Evolutionary conservation across 345 rosid genomes (phyloP), one percentile per base, ranked within the genome.

Genomic region (Gossypium sturtianum): DNA sequence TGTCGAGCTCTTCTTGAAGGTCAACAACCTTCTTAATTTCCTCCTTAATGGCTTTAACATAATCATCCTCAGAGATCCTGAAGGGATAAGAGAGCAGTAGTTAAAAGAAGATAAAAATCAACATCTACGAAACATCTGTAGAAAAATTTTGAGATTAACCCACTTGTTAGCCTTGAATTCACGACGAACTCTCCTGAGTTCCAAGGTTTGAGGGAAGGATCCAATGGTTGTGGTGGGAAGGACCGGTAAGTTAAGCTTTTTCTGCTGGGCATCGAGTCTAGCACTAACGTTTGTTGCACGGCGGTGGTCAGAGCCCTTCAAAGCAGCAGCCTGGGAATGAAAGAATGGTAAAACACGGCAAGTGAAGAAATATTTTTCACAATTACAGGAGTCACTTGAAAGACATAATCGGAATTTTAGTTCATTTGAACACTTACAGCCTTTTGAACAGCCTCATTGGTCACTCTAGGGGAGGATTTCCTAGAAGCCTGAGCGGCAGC

Each of bases 211-310:
- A 66, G 98, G 97, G 87, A 94, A 92, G 76, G 98, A 93, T 64
- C 98, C 98, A 73, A 91, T 93, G 62, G 98, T 93, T 64, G 98
- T 93, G 80, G 97, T 94, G 74, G 97, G 97, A 53, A 94, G 97
- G 80, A 94, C 75, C 1, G 98, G 98, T 70, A 94, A 97, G 82
- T 94, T 89, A 43, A 94, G 97, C 88, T 92, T 94, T 84, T 84
- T 94, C 88, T 94, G 97, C 80, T 94, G 97, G 72, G 94, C 90
- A 90, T 90, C 98, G 3, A 94, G 83, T 77, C 97, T 92, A 22
- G 93, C 86, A 72, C 88, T 90, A 73, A 94, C 97, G 52, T 94
- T 87, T 17, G 97, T 92, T 51, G 88, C 87, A 69, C 97, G 97
- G 23, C 93, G 92, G 73, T 94, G 98, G 73, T 92, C 97, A 76